These are phyloP conservation scores for Tritrichomonas foetus DNA, from an alignment of 208 protist species.

Conservation along the genomic window DNA sequence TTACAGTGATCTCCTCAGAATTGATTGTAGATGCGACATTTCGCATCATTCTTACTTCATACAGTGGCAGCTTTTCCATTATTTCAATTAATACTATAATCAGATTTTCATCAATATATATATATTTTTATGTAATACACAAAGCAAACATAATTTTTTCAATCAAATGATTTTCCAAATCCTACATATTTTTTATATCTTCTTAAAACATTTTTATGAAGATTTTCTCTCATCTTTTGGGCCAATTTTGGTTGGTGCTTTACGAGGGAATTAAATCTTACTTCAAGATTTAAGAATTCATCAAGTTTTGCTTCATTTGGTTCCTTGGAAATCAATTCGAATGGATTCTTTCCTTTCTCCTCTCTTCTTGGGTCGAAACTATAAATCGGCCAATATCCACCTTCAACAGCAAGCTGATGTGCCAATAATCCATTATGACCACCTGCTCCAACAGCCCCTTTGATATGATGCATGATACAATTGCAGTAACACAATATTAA, in stretches of 20 bases:
- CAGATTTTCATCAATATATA: too few relatives aligned
- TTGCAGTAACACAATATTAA: conserved; percentile 58
- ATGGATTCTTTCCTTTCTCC: conserved; percentile 15
- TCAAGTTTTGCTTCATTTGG: neutral
- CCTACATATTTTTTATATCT: conserved; percentile 6
- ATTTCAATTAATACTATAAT: too few relatives aligned
- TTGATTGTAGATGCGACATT: too few relatives aligned
- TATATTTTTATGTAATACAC: too few relatives aligned
- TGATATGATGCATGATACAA: conserved; percentile 55
- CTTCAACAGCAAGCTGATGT: neutral
- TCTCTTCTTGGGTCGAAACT: neutral
- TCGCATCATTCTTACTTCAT: too few relatives aligned
- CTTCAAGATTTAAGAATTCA: neutral
- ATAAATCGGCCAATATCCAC: conserved; percentile 3
- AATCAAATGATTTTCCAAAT: too few relatives aligned
- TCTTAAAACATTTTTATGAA: neutral
- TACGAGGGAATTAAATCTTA: neutral
- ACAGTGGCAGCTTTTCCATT: too few relatives aligned
- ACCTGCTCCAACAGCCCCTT: too few relatives aligned
- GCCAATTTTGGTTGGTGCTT: neutral
- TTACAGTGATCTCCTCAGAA: too few relatives aligned
- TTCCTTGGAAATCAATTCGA: neutral
- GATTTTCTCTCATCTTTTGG: neutral
- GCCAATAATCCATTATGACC: neutral
- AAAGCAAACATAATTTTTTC: too few relatives aligned